phyloP scores from a whole-genome alignment of 495 filamentous ascomycete species.

The Tetracladium setigerum region DNA sequence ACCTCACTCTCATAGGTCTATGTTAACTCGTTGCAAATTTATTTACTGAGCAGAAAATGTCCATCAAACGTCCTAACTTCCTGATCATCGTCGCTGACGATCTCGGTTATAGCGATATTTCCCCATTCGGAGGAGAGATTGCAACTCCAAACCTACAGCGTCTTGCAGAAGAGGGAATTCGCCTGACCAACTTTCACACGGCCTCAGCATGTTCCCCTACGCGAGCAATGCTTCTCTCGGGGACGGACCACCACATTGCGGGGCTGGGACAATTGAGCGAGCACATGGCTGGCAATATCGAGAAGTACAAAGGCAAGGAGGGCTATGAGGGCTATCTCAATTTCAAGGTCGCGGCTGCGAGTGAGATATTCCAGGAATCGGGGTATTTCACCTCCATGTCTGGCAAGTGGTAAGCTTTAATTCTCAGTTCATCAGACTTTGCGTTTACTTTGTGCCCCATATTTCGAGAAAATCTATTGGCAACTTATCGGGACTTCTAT shows the following conservation, averaged over 20 bases:
- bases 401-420: slow-evolving; percentile 60
- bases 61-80: slow-evolving; percentile 55
- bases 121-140: slow-evolving; percentile 56
- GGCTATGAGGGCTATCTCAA: slow-evolving; percentile 62
- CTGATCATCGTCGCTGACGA: slow-evolving; percentile 57
- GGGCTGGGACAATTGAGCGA: slow-evolving; percentile 39
- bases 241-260: slow-evolving; percentile 45
- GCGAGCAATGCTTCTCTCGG: slow-evolving; percentile 50
- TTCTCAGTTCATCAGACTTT: slow-evolving; percentile 16
- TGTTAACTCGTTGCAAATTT: no score
- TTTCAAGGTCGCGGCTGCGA: slow-evolving; percentile 50
- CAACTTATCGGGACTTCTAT: no score
- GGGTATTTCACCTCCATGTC: slow-evolving; percentile 57
- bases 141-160: slow-evolving; percentile 51
- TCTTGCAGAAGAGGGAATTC: slow-evolving; percentile 44
- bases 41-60: no score
- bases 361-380: slow-evolving; percentile 51
- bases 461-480: no score
- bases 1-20: no score
- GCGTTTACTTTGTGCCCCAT: background rate
- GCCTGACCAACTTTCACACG: slow-evolving; percentile 56
- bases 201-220: slow-evolving; percentile 58
- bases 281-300: slow-evolving; percentile 7
- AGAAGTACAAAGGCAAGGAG: slow-evolving; percentile 38
- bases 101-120: slow-evolving; percentile 54